Evolutionary conservation across 2,329 filamentous ascomycete genomes (phyloP).

Genomic region (Colletotrichum graminicola): DNA sequence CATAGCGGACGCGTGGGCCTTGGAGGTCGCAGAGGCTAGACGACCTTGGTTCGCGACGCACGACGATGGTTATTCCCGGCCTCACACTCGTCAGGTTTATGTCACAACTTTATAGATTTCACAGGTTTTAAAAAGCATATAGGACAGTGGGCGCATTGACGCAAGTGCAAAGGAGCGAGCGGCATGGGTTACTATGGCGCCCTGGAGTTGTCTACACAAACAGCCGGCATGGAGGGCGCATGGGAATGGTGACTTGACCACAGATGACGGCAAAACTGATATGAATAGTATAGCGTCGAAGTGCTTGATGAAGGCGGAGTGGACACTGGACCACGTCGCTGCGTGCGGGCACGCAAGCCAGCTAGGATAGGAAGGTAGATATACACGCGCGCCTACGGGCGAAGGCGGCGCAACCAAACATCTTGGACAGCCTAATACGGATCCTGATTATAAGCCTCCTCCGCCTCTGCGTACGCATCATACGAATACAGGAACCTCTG

Average conservation of each 20-base stretch:
- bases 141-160: background rate
- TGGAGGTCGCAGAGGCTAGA: conserved; percentile 16
- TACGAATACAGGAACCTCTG: conserved; percentile 42
- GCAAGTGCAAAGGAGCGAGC: background rate
- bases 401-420: background rate
- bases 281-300: background rate
- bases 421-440: conserved; percentile 24
- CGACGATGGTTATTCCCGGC: background rate
- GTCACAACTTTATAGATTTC: background rate
- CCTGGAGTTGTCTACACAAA: background rate
- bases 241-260: no score
- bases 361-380: no score
- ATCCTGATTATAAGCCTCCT: conserved; percentile 45
- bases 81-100: background rate
- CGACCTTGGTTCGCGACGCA: background rate
- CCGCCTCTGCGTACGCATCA: conserved; percentile 41
- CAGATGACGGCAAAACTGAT: background rate
- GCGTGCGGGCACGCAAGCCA: background rate
- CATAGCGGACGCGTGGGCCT: conserved; percentile 43
- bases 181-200: background rate
- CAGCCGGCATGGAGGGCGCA: background rate
- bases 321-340: background rate
- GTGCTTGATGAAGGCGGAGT: background rate
- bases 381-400: background rate
- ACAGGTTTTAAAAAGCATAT: background rate